phyloP scores from a whole-genome alignment of 129 eudicot genomes.

The Lactuca sativa region DNA sequence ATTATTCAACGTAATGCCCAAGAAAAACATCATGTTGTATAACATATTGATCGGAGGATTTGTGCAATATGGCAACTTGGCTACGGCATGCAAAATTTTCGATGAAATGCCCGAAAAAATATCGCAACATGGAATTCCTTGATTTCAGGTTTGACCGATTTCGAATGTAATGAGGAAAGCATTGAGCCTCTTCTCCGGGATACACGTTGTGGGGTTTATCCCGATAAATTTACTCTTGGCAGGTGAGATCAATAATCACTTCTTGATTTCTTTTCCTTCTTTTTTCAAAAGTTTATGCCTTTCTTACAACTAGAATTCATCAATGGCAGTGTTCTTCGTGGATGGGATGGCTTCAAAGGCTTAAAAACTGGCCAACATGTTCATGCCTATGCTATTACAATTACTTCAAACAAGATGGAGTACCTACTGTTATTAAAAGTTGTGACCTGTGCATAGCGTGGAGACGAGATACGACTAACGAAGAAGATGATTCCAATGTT shows the following conservation, averaged over 20 bases:
- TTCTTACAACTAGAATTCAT: slow-evolving; percentile 38
- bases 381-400: slow-evolving; percentile 59
- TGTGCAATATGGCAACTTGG: slow-evolving; percentile 60
- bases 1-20: slow-evolving; percentile 67
- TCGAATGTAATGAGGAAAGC: slow-evolving; percentile 63
- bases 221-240: slow-evolving; percentile 70
- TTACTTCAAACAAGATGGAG: too few relatives aligned
- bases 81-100: slow-evolving; percentile 47
- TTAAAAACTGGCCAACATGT: slow-evolving; percentile 58
- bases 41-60: slow-evolving; percentile 72
- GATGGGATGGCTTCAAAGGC: slow-evolving; percentile 85
- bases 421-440: too few relatives aligned
- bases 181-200: slow-evolving; percentile 43
- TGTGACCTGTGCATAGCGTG: too few relatives aligned
- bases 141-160: slow-evolving; percentile 57
- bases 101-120: slow-evolving; percentile 66
- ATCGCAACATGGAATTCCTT: slow-evolving; percentile 80
- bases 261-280: not conserved
- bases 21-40: slow-evolving; percentile 63
- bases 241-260: slow-evolving; percentile 31
- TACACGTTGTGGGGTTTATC: slow-evolving; percentile 56
- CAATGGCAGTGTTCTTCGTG: slow-evolving; percentile 67
- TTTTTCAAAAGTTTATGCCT: not conserved
- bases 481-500: too few relatives aligned
- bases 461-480: too few relatives aligned